Evolutionary conservation across 169 alveolate species (phyloP).

Genomic region (Eimeria acervulina): DNA sequence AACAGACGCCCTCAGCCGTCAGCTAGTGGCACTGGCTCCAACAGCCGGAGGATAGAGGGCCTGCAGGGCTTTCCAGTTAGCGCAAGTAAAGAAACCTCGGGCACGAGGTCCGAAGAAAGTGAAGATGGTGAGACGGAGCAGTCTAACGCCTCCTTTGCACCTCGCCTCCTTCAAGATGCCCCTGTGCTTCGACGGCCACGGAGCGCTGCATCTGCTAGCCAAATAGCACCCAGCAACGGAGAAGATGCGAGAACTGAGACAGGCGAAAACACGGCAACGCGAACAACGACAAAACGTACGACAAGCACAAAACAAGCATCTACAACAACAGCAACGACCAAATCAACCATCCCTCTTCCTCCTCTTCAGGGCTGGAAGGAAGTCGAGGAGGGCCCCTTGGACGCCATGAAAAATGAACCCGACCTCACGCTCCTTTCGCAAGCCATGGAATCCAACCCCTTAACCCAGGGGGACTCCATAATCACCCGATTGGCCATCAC

Average conservation of each 20-base stretch:
- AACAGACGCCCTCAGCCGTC: background rate
- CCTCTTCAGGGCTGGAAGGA: conserved; percentile 57
- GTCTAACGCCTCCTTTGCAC: background rate
- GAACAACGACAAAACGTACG: background rate
- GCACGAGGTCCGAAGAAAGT: background rate
- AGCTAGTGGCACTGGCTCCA: background rate
- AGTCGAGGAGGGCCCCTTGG: conserved; percentile 35
- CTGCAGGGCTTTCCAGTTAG: background rate
- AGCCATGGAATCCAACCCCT: conserved; percentile 35
- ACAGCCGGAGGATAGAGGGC: no score
- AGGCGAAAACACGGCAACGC: background rate
- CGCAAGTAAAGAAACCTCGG: background rate
- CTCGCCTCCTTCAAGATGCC: conserved; percentile 3
- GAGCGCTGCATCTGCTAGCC: background rate
- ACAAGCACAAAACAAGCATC: background rate
- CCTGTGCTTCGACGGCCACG: background rate
- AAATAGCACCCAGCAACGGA: background rate
- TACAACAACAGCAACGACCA: background rate
- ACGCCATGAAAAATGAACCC: conserved; percentile 47
- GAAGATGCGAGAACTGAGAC: background rate
- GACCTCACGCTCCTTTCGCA: conserved; percentile 45
- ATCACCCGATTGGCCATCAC: conserved; percentile 64
- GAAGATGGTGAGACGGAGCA: background rate
- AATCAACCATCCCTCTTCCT: background rate
- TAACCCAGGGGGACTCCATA: conserved; percentile 48